These are phyloP conservation scores for Phalaenopsis hybrid DNA, from an alignment of 116 monocot species.

Conservation along the genomic window DNA sequence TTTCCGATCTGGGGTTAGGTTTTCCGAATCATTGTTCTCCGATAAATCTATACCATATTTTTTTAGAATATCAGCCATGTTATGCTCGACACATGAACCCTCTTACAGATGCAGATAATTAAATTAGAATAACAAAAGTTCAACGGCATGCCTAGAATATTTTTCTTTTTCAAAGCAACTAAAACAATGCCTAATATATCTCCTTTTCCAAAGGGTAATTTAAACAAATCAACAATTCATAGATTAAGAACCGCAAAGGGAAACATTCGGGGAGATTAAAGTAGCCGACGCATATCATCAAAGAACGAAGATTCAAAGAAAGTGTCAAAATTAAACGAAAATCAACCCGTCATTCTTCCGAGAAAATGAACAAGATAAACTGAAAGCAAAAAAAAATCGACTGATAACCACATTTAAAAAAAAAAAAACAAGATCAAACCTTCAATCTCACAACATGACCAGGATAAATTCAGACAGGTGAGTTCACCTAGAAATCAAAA, in stretches of 20 bases:
- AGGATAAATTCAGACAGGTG: no score
- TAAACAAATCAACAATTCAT: no score
- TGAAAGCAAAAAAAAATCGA: no score
- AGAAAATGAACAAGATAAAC: not conserved
- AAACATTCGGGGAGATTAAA: not conserved
- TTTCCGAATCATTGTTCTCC: not conserved
- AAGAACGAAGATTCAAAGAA: not conserved
- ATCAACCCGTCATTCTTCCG: not conserved
- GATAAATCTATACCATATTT: not conserved
- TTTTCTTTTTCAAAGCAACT: no score
- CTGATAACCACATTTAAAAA: no score
- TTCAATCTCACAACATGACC: not conserved
- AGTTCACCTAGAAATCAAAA: no score
- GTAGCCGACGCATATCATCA: not conserved
- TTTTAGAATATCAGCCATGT: not conserved
- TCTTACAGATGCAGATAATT: no score
- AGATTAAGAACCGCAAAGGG: not conserved
- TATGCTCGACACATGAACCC: not conserved
- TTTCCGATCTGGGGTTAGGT: not conserved
- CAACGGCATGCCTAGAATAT: no score
- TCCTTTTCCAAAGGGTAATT: no score
- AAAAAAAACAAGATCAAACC: no score
- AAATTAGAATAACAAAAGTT: no score
- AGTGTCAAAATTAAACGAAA: not conserved
- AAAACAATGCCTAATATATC: no score